Percentiles rank a stretch among this genome's conserved stretches.
Conservation (phyloP, 345 rosid genomes). For the Mangifera indica region DNA sequence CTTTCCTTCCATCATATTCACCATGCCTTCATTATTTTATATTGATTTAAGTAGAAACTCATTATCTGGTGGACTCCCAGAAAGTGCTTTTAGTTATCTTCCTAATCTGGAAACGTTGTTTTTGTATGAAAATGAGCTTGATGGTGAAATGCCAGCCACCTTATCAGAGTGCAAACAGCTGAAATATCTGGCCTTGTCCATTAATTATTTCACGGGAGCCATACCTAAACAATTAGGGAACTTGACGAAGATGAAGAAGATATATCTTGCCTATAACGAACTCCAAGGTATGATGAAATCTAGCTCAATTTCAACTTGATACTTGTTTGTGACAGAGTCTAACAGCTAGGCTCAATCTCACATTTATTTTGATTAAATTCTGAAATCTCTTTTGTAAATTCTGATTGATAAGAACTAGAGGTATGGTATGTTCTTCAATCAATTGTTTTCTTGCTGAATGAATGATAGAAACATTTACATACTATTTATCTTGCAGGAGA, state of each 20-base stretch:
- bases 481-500: background rate
- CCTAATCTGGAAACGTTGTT: background rate
- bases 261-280: background rate
- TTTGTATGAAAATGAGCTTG: background rate
- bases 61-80: background rate
- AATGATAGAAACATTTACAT: too few species aligned
- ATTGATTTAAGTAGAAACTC: background rate
- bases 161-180: background rate
- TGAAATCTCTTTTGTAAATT: too few species aligned
- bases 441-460: too few species aligned
- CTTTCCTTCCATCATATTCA: background rate
- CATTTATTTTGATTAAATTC: too few species aligned
- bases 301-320: background rate
- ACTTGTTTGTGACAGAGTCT: too few species aligned
- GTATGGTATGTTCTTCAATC: too few species aligned
- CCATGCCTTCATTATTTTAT: background rate
- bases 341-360: too few species aligned
- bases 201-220: constrained; percentile 4
- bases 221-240: background rate
- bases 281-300: background rate
- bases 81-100: background rate
- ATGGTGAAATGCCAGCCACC: constrained; percentile 2
- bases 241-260: background rate
- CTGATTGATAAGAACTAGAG: too few species aligned
- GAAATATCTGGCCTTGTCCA: background rate